phyloP scores from a whole-genome alignment of 768 basidiomycete species.

The Mrakia hoshinonis region DNA sequence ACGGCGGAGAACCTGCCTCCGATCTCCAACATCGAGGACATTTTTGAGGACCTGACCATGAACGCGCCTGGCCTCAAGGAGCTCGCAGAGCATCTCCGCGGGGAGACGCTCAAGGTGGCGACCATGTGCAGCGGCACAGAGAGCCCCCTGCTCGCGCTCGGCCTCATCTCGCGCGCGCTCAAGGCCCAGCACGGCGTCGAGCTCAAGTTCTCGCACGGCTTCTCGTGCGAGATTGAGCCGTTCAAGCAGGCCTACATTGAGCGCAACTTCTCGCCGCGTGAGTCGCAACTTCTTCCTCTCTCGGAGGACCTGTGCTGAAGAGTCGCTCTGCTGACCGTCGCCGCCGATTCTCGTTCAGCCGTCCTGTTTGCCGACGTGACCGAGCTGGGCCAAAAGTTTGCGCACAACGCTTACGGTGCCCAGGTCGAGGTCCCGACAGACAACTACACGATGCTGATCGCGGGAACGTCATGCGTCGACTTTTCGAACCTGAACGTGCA shows the following conservation, averaged over 20 bases:
- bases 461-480: conserved; percentile 93
- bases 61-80: conserved; percentile 57
- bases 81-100: conserved; percentile 51
- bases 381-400: conserved; percentile 54
- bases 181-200: conserved; percentile 56
- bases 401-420: conserved; percentile 86
- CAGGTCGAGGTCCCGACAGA: conserved; percentile 77
- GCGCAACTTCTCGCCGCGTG: conserved; percentile 77
- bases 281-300: neutral
- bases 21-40: conserved; percentile 59
- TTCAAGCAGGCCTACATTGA: conserved; percentile 98
- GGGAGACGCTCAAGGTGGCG: conserved; percentile 80
- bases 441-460: conserved; percentile 63
- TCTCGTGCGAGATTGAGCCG: conserved; percentile 93
- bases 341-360: conserved; percentile 35
- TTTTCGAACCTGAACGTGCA: conserved; percentile 93
- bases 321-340: neutral
- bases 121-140: conserved; percentile 96
- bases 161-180: conserved; percentile 69
- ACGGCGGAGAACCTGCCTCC: conserved; percentile 48
- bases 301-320: neutral
- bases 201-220: conserved; percentile 77
- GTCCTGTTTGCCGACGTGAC: conserved; percentile 88
- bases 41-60: conserved; percentile 66
- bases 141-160: conserved; percentile 81